Evolutionary conservation across 2,329 filamentous ascomycete genomes (phyloP).

Genomic region (Coniella lustricola): DNA sequence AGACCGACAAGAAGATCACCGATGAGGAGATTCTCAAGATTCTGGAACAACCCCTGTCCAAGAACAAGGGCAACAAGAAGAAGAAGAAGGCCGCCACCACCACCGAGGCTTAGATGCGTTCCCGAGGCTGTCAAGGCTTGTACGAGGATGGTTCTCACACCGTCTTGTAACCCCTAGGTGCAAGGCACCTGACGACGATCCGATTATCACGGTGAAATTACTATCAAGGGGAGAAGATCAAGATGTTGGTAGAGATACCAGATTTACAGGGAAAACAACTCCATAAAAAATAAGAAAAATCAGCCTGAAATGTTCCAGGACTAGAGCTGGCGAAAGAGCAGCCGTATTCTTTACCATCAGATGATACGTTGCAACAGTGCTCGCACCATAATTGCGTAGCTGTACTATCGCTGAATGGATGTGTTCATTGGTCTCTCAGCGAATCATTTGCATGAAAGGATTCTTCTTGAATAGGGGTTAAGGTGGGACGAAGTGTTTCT

Average conservation of each 20-base stretch:
- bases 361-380: neutral
- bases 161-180: neutral
- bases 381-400: neutral
- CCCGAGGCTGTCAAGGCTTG: neutral
- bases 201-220: neutral
- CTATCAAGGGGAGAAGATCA: conserved; percentile 1
- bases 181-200: conserved; percentile 1
- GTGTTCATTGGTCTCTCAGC: too few relatives aligned
- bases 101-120: conserved; percentile 10
- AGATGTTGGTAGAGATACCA: neutral
- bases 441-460: too few relatives aligned
- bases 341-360: neutral
- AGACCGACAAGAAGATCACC: conserved; percentile 96
- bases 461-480: too few relatives aligned
- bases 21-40: conserved; percentile 95
- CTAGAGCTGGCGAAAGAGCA: neutral
- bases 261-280: neutral
- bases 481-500: too few relatives aligned
- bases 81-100: conserved; percentile 62
- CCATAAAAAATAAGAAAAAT: neutral
- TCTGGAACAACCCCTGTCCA: conserved; percentile 77
- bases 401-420: too few relatives aligned
- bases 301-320: neutral
- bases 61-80: conserved; percentile 88
- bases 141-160: neutral